Conservation (phyloP, 2,329 filamentous ascomycete genomes). For the Colletotrichum higginsianum region DNA sequence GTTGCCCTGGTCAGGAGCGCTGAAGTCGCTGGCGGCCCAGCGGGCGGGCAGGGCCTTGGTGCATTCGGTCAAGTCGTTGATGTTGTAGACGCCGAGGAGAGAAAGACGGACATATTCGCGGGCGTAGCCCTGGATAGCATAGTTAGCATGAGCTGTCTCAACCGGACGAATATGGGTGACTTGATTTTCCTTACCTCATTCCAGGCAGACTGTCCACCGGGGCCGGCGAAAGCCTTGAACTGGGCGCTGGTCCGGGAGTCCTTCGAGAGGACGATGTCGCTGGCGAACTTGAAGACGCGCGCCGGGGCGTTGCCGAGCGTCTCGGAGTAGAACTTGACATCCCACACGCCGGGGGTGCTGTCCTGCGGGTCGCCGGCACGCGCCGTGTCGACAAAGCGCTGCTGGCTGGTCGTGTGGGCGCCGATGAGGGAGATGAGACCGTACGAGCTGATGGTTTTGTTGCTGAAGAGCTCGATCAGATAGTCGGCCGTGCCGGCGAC, state of each 20-base stretch:
- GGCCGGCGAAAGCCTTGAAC: constrained; percentile 55
- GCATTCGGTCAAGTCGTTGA: constrained; percentile 69
- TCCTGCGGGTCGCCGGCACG: constrained; percentile 64
- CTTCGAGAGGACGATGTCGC: constrained; percentile 57
- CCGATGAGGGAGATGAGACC: constrained; percentile 68
- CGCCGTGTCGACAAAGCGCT: constrained; percentile 59
- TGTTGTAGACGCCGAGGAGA: constrained; percentile 69
- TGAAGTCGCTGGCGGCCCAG: constrained; percentile 33
- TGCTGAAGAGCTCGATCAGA: constrained; percentile 63
- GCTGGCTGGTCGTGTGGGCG: constrained; percentile 66
- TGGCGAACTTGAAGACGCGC: constrained; percentile 58
- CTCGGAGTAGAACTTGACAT: constrained; percentile 64
- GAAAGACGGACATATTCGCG: constrained; percentile 67
- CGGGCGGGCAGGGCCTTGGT: constrained; percentile 62
- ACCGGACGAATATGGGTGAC: background rate
- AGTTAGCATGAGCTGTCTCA: background rate
- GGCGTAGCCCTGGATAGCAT: constrained; percentile 58
- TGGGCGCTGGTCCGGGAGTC: constrained; percentile 54
- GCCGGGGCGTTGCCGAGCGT: constrained; percentile 52
- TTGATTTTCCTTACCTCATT: constrained; percentile 51
- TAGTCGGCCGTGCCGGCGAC: constrained; percentile 58
- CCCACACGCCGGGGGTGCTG: constrained; percentile 67
- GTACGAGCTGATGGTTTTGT: constrained; percentile 66
- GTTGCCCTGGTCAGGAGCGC: constrained; percentile 31
- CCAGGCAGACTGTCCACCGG: constrained; percentile 55